Conservation (phyloP, 805 yeast species). For the Pichia exigua region DNA sequence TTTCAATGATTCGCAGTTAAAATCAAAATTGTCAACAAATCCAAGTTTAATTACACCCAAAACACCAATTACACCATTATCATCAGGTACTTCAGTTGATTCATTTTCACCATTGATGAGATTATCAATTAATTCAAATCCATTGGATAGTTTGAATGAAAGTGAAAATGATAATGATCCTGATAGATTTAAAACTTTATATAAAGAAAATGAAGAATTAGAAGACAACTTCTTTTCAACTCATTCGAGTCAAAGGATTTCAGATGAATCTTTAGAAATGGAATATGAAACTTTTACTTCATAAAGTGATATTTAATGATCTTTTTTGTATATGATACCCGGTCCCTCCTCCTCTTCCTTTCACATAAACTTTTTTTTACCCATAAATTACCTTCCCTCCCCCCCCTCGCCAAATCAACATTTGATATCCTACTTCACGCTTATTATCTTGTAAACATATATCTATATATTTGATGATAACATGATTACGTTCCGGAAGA, state of each 20-base stretch:
- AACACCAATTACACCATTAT: not conserved
- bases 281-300: slow-evolving; percentile 8
- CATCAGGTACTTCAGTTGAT: not conserved
- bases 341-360: no score
- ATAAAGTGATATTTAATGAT: not conserved
- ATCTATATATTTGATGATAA: no score
- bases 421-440: no score
- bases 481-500: no score
- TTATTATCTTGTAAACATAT: no score
- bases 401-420: no score
- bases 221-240: slow-evolving; percentile 2
- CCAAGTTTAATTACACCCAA: not conserved
- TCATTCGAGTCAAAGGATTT: not conserved
- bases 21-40: not conserved
- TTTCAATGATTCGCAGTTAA: not conserved
- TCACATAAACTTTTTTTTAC: not conserved
- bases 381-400: not conserved
- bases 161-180: not conserved
- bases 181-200: not conserved
- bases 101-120: not conserved
- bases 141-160: not conserved
- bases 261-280: slow-evolving; percentile 1
- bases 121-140: not conserved
- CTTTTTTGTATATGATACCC: not conserved
- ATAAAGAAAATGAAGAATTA: not conserved